A percentile compares a stretch with the other conserved stretches of the same genome.
These are phyloP conservation scores for Harringtonia aguacate DNA, from an alignment of 2,329 filamentous ascomycete species.

Conservation along the genomic window DNA sequence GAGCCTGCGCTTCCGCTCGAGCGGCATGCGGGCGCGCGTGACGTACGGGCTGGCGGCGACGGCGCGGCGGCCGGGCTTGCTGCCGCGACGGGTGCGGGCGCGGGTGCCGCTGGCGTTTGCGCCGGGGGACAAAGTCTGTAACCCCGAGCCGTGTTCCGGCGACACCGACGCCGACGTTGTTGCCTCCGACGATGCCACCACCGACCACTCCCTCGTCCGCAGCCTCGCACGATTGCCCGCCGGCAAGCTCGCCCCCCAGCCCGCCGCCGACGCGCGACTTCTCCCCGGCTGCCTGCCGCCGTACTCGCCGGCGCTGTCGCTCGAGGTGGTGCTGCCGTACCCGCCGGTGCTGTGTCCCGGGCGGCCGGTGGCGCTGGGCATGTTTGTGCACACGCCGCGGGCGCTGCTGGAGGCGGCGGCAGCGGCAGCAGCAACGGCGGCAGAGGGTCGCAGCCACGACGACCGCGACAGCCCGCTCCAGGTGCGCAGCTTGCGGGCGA, in stretches of 20 bases:
- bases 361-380: neutral
- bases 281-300: conserved; percentile 2
- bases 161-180: neutral
- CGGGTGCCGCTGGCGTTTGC: neutral
- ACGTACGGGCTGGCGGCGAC: conserved; percentile 4
- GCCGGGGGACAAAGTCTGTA: neutral
- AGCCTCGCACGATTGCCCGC: conserved; percentile 1
- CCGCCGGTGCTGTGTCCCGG: conserved; percentile 2
- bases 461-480: neutral
- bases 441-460: no score
- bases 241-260: neutral
- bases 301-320: conserved; percentile 6
- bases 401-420: neutral
- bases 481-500: conserved; percentile 1
- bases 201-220: neutral
- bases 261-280: neutral
- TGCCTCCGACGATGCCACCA: neutral
- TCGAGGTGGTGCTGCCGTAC: conserved; percentile 5
- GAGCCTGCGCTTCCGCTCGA: neutral
- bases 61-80: neutral
- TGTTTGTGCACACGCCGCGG: conserved; percentile 3
- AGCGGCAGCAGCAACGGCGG: no score
- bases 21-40: neutral
- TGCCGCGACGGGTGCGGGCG: neutral
- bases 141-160: no score